Evolutionary conservation across 2,329 filamentous ascomycete genomes (phyloP), one percentile per base, ranked within the genome.

Genomic region (Knoxdaviesia capensis): DNA sequence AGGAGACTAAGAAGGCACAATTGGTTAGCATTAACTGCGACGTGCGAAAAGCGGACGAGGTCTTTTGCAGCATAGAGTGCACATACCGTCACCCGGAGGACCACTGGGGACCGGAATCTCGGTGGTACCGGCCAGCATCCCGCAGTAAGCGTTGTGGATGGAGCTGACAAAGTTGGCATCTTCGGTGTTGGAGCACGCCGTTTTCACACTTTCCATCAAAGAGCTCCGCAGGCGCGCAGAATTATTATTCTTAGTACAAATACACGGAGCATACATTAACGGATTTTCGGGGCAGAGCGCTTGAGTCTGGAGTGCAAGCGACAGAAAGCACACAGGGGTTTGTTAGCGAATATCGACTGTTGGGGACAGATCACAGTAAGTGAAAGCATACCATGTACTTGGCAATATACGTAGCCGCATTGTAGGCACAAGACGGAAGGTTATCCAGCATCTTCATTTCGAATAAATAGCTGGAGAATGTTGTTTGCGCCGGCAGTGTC

Each of bases 11-110:
- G 5, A 8, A 11, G 31, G 30, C 20, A 34, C 36, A 5, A n/a
- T 10, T 7, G 35, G 6, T 5, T 32, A 41, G 33, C 29, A 41
- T 43, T 4, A 40, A 41, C 28, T 11, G 31, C 6, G 38, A 43
- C 29, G 44, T 33, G 45, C 28, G 20, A 31, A 36, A 39, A 6
- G 30, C 7, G 4, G 6, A 36, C 33, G 6, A 31, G 29, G 44
- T 49, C 36, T 48, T 44, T 2, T 6, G 20, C 7, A 31, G 9
- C 29, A n/a, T 20, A 10, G 28, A 6, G 2, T 29, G 33, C 31
- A 60, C 65, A 46, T 48, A 69, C 65, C 68, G 45, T 70, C 60
- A 37, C 69, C 69, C 0, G 68, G 65, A 6, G 68, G 68, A 31
- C 57, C 51, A 1, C 60, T 53, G 1, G 65, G 60, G 4, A 52